Evolutionary conservation across 1,284 basidiomycete species (phyloP), one percentile per base, ranked within the genome.

Genomic region (Leccinum griseonigrum): DNA sequence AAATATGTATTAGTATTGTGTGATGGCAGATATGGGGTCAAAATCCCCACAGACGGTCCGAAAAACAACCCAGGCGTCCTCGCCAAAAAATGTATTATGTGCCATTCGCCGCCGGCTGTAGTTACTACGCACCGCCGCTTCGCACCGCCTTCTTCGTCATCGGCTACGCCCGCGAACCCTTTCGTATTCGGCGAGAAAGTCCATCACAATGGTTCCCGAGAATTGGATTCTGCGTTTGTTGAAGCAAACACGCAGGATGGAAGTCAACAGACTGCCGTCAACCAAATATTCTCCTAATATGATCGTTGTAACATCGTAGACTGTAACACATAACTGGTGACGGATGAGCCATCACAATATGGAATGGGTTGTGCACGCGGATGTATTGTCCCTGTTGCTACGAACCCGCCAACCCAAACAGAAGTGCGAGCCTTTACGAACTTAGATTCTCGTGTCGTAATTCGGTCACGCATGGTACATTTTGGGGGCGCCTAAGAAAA

Each of bases 401-500:
- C 50, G 14, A 51, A 14, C 26, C 26, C 16, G 50, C 55, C 54
- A 59, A 34, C 50, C 38, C 66, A 18, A 66, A 57, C 46, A 71
- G 18, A 28, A 56, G 43, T 2, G 60, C 61, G 3, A 71, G 60
- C 48, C 13, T 63, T 51, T 70, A 63, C 1, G 38, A 29, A 46
- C 1, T 66, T 46, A 58, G 1, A 34, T 48, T 36, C 36, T 60
- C n/a, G 40, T 22, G 46, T 22, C 46, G 46, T 48, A 22, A 11
- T 22, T 22, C 22, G 22, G 46, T 13, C 22, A 48, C 46, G 11
- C 66, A 69, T 10, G 58, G 61, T 18, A 72, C 28, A 0, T 43
- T 26, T 4, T 68, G 61, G 13, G 68, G 68, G 14, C 32, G 65
- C 4, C 71, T 69, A 52, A 9, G 11, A 18, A 13, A 13, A 18